phyloP scores from a whole-genome alignment of 2,329 filamentous ascomycete genomes.

The Alternaria hordeiaustralica region DNA sequence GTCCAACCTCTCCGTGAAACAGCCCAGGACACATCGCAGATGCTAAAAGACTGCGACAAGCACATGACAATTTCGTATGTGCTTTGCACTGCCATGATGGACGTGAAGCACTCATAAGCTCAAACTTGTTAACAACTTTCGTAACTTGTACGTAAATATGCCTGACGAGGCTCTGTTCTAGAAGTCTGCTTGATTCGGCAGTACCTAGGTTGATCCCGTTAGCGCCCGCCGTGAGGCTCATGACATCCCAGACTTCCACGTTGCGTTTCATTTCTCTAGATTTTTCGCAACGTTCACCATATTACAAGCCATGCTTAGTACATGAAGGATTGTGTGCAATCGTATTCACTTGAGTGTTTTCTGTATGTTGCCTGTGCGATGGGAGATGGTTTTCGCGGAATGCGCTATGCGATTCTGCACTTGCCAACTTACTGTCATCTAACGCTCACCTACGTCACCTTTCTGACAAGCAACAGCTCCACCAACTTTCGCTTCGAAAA shows the following conservation, averaged over 20 bases:
- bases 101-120: not conserved
- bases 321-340: not conserved
- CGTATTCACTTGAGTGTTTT: not conserved
- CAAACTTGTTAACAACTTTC: not conserved
- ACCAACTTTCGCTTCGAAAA: not conserved
- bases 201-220: constrained; percentile 26
- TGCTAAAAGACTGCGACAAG: not conserved
- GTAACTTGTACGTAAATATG: not conserved
- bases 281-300: not conserved
- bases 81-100: not conserved
- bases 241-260: constrained; percentile 38
- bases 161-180: not conserved
- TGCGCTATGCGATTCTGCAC: not conserved
- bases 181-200: constrained; percentile 11
- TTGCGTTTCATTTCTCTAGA: constrained; percentile 21
- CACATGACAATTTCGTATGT: not conserved
- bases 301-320: constrained; percentile 16
- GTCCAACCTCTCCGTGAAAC: not conserved
- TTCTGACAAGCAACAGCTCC: constrained; percentile 5
- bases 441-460: constrained; percentile 1
- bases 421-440: not conserved
- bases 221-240: constrained; percentile 35
- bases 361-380: not conserved
- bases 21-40: not conserved
- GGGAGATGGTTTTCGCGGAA: not conserved